A percentile compares a stretch with the other conserved stretches of the same genome.
These are phyloP conservation scores for Trapa bicornis DNA, from an alignment of 345 rosid species.

Conservation along the genomic window DNA sequence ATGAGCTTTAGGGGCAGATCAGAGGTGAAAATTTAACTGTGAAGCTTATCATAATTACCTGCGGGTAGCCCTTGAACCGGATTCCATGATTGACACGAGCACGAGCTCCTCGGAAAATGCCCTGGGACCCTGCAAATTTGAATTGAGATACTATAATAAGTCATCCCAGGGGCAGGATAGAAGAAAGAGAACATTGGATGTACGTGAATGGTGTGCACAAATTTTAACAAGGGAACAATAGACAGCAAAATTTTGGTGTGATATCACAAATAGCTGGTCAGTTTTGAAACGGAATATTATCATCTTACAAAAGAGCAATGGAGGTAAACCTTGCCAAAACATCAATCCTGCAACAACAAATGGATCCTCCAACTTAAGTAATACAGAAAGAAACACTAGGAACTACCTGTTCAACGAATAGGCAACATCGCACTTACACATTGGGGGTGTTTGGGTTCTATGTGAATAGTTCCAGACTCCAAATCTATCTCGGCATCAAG, in stretches of 20 bases:
- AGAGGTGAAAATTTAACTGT: neutral
- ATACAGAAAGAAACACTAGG: neutral
- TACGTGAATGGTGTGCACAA: too few species aligned
- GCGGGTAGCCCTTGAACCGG: neutral
- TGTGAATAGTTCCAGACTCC: slow-evolving; percentile 58
- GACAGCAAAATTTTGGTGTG: neutral
- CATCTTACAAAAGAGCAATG: too few species aligned
- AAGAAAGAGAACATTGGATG: neutral
- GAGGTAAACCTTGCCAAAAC: too few species aligned
- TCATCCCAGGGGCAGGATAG: neutral
- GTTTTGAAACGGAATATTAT: neutral
- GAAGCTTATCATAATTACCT: neutral
- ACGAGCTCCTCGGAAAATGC: neutral
- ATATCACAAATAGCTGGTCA: neutral
- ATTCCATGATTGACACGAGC: neutral
- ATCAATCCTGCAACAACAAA: too few species aligned
- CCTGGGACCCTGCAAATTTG: neutral
- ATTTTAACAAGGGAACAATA: neutral
- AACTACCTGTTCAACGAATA: too few species aligned
- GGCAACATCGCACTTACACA: slow-evolving; percentile 37
- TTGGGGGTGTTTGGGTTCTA: slow-evolving; percentile 84
- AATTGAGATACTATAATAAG: neutral
- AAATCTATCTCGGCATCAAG: slow-evolving; percentile 94
- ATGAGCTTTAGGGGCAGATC: neutral
- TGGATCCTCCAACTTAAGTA: too few species aligned